Evolutionary conservation across 2,329 filamentous ascomycete species (phyloP), one percentile per base, ranked within the genome.

Genomic region (Cladobotryum protrusum): DNA sequence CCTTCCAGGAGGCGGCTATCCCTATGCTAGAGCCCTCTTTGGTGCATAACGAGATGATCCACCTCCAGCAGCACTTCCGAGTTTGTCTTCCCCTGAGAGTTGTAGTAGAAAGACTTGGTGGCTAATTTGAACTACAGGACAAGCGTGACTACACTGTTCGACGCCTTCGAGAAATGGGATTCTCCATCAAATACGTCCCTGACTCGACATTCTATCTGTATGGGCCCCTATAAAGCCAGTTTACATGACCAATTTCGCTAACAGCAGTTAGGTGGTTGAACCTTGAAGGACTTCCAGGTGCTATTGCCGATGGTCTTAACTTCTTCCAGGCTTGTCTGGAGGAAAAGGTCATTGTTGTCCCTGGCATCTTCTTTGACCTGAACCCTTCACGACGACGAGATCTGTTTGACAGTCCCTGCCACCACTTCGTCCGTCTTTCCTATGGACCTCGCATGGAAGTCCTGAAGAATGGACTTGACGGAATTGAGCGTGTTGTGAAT

Each of bases 301-400:
- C 83, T 54, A 95, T 97, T 67, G 85, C 87, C 52, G 92, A 97
- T 66, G 92, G 92, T 8, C 75, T 97, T 62, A 96, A 95, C 74
- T 97, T 97, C 79, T 96, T 97, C 82, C 83, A 93, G 67, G 90
- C 90, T 29, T 93, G 93, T 64, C 74, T 97, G 41, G 83, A 87
- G 63, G 90, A 96, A 75, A 95, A 95, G 77, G 89, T 95, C 58
- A 96, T 96, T 63, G 90, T 96, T 15, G 92, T 97, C 4, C 92
- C 92, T 0, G 92, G 92, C 53, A 97, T 97, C 68, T 97, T 97
- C 79, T 97, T 97, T 67, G 92, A 97, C 63, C 72, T 97, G 56
- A 97, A 97, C 73, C 92, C 92, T 4, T 86, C 87, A 34, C 86
- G 89, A 67, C 80, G 92, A 57, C 79, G 92, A 65, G 92, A 97